These are phyloP conservation scores for Podosphaera xanthii DNA, from an alignment of 2,329 filamentous ascomycete species.

Conservation along the genomic window DNA sequence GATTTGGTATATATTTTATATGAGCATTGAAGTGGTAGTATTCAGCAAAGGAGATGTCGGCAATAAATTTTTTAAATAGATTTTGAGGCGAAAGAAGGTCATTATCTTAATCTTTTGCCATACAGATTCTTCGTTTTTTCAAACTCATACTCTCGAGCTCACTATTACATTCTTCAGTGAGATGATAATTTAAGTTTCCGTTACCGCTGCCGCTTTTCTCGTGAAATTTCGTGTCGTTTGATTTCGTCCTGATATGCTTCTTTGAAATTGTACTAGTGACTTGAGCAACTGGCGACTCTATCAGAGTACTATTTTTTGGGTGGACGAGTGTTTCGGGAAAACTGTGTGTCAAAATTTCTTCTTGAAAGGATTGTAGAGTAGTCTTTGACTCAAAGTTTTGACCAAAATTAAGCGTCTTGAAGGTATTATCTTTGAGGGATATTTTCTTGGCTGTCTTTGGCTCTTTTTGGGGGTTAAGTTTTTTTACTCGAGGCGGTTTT, in stretches of 20 bases:
- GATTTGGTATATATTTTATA: too few species aligned
- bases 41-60: too few species aligned
- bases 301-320: not conserved
- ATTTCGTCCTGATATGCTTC: not conserved
- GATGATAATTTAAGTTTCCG: not conserved
- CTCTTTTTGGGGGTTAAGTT: not conserved
- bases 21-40: too few species aligned
- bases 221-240: not conserved
- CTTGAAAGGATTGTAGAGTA: not conserved
- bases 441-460: not conserved
- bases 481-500: not conserved
- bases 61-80: too few species aligned
- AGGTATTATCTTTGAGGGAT: not conserved
- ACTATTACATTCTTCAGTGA: not conserved
- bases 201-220: not conserved
- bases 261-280: not conserved
- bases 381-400: not conserved
- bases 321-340: not conserved
- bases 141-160: not conserved
- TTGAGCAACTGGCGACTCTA: not conserved
- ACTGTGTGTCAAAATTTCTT: not conserved
- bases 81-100: not conserved
- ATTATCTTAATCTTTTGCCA: not conserved
- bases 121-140: not conserved
- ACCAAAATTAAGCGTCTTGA: not conserved